These are phyloP conservation scores for Yamadazyma atlantica DNA, from an alignment of 1,139 yeast genomes.

Conservation along the genomic window DNA sequence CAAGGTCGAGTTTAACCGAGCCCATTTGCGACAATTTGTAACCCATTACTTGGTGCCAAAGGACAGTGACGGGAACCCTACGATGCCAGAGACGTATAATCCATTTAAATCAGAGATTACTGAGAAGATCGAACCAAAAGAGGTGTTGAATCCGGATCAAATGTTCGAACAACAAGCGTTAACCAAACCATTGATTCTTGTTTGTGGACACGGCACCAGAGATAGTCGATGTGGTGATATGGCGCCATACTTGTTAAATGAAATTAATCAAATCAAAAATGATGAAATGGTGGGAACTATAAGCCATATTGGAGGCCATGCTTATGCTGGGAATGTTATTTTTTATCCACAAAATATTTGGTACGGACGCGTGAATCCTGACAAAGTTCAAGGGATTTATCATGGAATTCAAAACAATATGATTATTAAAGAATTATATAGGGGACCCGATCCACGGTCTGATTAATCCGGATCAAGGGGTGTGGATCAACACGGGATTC, in stretches of 20 bases:
- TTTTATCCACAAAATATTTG: conserved; percentile 56
- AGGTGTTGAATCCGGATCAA: not conserved
- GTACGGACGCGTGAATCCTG: conserved; percentile 71
- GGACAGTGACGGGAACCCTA: conserved; percentile 8
- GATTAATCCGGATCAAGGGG: no score
- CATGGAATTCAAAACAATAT: conserved; percentile 49
- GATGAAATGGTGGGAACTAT: conserved; percentile 46
- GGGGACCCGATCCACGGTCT: conserved; percentile 34
- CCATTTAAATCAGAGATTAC: conserved; percentile 24
- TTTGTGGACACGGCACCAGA: conserved; percentile 66
- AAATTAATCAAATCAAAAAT: conserved; percentile 30
- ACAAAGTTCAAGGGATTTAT: conserved; percentile 66
- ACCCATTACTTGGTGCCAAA: conserved; percentile 39
- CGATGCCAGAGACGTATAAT: conserved; percentile 21
- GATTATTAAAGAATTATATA: conserved; percentile 53
- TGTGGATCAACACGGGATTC: no score
- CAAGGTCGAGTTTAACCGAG: conserved; percentile 32
- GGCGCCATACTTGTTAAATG: conserved; percentile 56
- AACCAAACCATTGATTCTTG: conserved; percentile 32
- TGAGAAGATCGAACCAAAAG: not conserved
- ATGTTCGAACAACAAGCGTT: conserved; percentile 3
- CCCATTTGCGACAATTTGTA: conserved; percentile 40
- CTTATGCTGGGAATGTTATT: conserved; percentile 72
- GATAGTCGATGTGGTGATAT: conserved; percentile 67
- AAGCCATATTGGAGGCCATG: conserved; percentile 79